Evolutionary conservation across 164 flowering plant genomes (phyloP), one percentile per base, ranked within the genome.

Genomic region (Cinnamomum micranthum): DNA sequence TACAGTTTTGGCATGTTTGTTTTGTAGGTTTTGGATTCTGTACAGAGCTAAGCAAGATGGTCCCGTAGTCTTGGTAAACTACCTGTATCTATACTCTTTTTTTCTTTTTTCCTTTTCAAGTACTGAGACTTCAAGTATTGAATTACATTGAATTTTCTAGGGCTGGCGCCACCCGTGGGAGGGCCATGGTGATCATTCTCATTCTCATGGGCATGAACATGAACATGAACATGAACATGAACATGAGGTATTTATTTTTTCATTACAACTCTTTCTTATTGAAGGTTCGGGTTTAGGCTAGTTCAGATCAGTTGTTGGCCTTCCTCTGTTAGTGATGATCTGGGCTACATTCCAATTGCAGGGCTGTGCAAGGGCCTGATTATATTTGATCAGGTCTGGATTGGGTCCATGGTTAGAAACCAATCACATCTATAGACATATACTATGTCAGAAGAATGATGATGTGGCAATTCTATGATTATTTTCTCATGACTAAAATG

Each of bases 111-210:
- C 31, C n/a, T 28, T 74, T 25, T 51, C 62, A 25, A 69, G 23
- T 19, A 1, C 31, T 22, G 7, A 19, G 25, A 59, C 15, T 25
- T 50, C n/a, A 15, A 14, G 20, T 52, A 41, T 41, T 41, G 47
- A 41, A 7, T 70, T 24, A 67, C 17, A 4, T 15, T 6, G 9
- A 23, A 28, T 66, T n/a, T 67, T 65, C 71, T 77, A 91, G 98
- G 98, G 98, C 52, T 91, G 91, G 95, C 76, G 92, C 51, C 97
- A 90, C 77, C 95, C 98, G 52, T 91, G 98, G 98, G 97, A 93
- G 71, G 98, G 95, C 41, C 97, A 91, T 78, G 98, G 73, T 72
- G 91, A 88, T 76, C 95, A 92, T 67, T 75, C 80, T 76, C 95
- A 92, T 67, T 75, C 80, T 24, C 84, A 86, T 82, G 83, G 79